Evolutionary conservation across 2,329 filamentous ascomycete species (phyloP).

Genomic region (Fusarium tupiense): DNA sequence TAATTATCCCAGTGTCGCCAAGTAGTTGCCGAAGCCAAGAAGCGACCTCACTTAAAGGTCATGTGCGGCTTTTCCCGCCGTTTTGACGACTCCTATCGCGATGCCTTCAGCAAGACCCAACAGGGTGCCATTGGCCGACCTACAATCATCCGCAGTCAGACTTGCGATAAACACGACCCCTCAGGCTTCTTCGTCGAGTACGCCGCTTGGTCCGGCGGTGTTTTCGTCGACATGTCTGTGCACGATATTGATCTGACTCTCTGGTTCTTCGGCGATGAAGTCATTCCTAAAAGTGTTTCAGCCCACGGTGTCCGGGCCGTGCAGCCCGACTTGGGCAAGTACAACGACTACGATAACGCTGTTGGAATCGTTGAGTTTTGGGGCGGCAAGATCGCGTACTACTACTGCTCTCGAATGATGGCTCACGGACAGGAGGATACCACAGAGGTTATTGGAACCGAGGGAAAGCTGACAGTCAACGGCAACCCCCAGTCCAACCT

Average conservation of each 20-base stretch:
- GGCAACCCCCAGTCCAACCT: slow-evolving; percentile 22
- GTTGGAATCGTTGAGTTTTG: slow-evolving; percentile 72
- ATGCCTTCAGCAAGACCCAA: slow-evolving; percentile 63
- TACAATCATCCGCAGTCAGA: slow-evolving; percentile 70
- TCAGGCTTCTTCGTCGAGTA: slow-evolving; percentile 75
- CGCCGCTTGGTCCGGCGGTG: slow-evolving; percentile 70
- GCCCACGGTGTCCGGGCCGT: slow-evolving; percentile 45
- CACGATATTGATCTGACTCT: slow-evolving; percentile 66
- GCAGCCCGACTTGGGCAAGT: slow-evolving; percentile 41
- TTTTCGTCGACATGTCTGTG: slow-evolving; percentile 76
- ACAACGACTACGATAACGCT: slow-evolving; percentile 46
- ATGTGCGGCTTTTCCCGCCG: slow-evolving; percentile 51
- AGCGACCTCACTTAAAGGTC: slow-evolving; percentile 68
- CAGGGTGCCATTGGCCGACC: slow-evolving; percentile 67
- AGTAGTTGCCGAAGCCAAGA: slow-evolving; percentile 29
- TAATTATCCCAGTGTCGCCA: not conserved
- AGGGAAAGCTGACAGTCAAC: slow-evolving; percentile 71
- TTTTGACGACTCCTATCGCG: slow-evolving; percentile 58
- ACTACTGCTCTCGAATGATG: slow-evolving; percentile 74
- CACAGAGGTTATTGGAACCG: slow-evolving; percentile 74
- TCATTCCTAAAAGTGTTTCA: slow-evolving; percentile 42
- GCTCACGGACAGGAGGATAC: slow-evolving; percentile 74
- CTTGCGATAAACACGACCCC: slow-evolving; percentile 73
- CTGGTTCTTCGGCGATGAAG: slow-evolving; percentile 48
- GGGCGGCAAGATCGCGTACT: slow-evolving; percentile 70